Base-by-base conservation (phyloP, 2,329 filamentous ascomycete species). In the Aspergillus melleus region DNA sequence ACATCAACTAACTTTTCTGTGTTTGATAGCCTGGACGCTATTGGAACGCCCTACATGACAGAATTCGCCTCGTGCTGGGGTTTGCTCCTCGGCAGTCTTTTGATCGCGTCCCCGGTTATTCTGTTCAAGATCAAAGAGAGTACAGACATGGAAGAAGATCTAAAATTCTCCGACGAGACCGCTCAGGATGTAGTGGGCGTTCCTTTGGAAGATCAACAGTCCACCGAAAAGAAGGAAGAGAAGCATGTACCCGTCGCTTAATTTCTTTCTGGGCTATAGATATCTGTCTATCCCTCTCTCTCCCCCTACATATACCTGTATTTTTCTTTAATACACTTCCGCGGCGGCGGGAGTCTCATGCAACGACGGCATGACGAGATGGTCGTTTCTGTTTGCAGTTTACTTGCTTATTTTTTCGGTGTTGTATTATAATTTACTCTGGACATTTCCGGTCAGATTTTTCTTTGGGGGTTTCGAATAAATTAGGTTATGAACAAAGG, bases 91-190 rank as follows among this genome's bases (percentile, higher is more conserved):
- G 89, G 83, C n/a, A 88, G 89, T 30, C 83, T 97, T 49, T 16
- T 96, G 30, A 78, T 94, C 61, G 93, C 92, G 4, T 82, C 88
- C 0, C 93, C 93, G 0, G 85, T 96, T 61, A 89, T 97, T 72
- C 85, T 90, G 69, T 78, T 87, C 69, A 90, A 89, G 79, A 89
- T 97, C 74, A 84, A 90, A 74, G 92, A 96, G 68, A 90, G 88
- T n/a, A 86, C 91, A n/a, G 74, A 84, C 1, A 69, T 96, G 4
- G 91, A 94, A 75, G 88, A 93, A 56, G 93, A 97, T 75, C 80
- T 96, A 54, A 87, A 88, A 72, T 93, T 92, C 74, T 91, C 90
- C 20, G 92, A 96, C 70, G 91, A 95, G 83, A 95, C 89, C 0
- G 71, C 89, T 16, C 86, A 84, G 26, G 91, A 96, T 66, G 88